Evolutionary conservation across 805 yeast genomes (phyloP), one percentile per base, ranked within the genome.

Genomic region (Myxozyma lipomycoides): DNA sequence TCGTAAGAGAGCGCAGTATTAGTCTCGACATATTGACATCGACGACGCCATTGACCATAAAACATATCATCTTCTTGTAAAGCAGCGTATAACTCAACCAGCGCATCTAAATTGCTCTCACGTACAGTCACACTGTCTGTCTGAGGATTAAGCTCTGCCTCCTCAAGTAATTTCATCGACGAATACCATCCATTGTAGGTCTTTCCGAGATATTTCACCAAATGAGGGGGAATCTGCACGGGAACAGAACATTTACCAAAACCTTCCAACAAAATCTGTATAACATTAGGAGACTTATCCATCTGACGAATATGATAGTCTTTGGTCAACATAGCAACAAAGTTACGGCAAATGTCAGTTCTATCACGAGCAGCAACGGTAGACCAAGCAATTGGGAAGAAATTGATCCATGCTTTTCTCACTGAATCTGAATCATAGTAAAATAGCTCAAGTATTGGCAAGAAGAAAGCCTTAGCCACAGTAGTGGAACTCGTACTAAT

Each of bases 11-110:
- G 71, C 0, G 98, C 98, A 38, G 93, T 80, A 55, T 86, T 88
- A 0, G 98, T 93, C 65, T 93, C 96, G 6, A 84, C 77, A 64
- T 91, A 93, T 68, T 91, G 91, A 5, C 98, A 95, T 51, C 97
- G 78, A 66, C 98, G 78, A 70, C 98, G 81, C 99, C 99, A 93
- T 59, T 89, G 75, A 2, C 99, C 99, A 66, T 93, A 93, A 66
- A 90, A 93, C 90, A 91, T 86, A 62, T 93, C 98, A 48, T 87
- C 95, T 62, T 93, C 98, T 61, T 88, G 95, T 46, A 93, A 70
- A 6, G 84, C 80, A 3, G 95, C 83, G 62, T 91, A 93, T 67
- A 91, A 72, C 68, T 95, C 97, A 32, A 89, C 80, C 40, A 93
- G 69, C 0, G 98, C 96, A 69, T 93, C 98, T 55, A 84, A 83